Percentiles rank a stretch among this genome's conserved stretches.
These are phyloP conservation scores for Candida tammaniensis DNA, from an alignment of 805 yeast genomes.

Conservation along the genomic window DNA sequence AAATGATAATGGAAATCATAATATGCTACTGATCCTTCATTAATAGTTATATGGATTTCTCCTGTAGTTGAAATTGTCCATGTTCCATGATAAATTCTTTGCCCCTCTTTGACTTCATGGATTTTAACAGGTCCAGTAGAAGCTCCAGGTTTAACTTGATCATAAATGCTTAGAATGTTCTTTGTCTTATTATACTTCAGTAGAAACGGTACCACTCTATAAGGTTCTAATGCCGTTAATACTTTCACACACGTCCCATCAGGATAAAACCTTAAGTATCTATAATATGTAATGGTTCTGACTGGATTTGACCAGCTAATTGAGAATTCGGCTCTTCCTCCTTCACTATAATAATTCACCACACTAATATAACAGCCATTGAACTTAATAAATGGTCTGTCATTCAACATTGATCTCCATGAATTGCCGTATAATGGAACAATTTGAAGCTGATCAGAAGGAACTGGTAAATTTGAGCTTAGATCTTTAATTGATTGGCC, in stretches of 20 bases:
- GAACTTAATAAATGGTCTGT: slow-evolving; percentile 76
- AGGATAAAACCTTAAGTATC: slow-evolving; percentile 78
- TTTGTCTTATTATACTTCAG: slow-evolving; percentile 22
- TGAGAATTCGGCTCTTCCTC: slow-evolving; percentile 66
- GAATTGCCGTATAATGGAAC: slow-evolving; percentile 30
- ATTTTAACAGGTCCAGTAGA: slow-evolving; percentile 1
- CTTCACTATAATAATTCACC: slow-evolving; percentile 81
- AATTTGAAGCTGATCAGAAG: slow-evolving; percentile 26
- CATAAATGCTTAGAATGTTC: slow-evolving; percentile 14
- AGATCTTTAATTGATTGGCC: slow-evolving; percentile 16
- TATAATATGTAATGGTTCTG: slow-evolving; percentile 80
- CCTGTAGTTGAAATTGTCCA: slow-evolving; percentile 62
- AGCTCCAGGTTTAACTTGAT: slow-evolving; percentile 9
- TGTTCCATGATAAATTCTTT: slow-evolving; percentile 44
- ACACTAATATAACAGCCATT: slow-evolving; percentile 84
- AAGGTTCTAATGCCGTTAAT: slow-evolving; percentile 72
- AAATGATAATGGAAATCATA: slow-evolving; percentile 65
- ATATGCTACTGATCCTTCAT: slow-evolving; percentile 56
- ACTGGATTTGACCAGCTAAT: slow-evolving; percentile 72
- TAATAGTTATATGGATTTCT: slow-evolving; percentile 44
- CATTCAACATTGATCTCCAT: slow-evolving; percentile 51
- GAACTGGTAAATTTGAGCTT: slow-evolving; percentile 33
- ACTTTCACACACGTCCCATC: slow-evolving; percentile 74
- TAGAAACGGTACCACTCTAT: slow-evolving; percentile 57
- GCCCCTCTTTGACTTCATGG: slow-evolving; percentile 23